phyloP scores from a whole-genome alignment of 2,329 filamentous ascomycete species.

The Magnaporthiopsis poae region DNA sequence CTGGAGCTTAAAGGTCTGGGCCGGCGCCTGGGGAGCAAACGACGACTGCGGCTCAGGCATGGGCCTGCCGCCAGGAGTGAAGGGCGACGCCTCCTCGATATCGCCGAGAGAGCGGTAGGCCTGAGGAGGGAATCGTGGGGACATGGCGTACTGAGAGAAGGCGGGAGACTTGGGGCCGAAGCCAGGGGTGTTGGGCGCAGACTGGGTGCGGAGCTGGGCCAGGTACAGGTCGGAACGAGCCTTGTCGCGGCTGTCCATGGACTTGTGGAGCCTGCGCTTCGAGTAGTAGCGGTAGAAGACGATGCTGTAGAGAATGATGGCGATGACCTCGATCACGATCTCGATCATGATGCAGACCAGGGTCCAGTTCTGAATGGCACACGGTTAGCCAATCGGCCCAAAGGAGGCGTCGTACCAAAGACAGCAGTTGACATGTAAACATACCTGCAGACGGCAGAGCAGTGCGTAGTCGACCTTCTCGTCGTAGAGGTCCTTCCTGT shows the following conservation, averaged over 20 bases:
- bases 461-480: conserved; percentile 80
- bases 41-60: conserved; percentile 55
- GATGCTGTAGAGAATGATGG: conserved; percentile 83
- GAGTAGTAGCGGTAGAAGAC: conserved; percentile 97
- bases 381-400: conserved; percentile 17
- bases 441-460: conserved; percentile 76
- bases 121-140: conserved; percentile 51
- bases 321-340: conserved; percentile 81
- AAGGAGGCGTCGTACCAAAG: neutral
- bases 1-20: conserved; percentile 62
- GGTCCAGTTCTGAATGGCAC: conserved; percentile 65
- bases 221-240: conserved; percentile 93
- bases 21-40: conserved; percentile 36
- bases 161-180: conserved; percentile 61
- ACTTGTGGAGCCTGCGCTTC: conserved; percentile 89
- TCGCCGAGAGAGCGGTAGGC: conserved; percentile 36
- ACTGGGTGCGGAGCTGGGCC: conserved; percentile 71
- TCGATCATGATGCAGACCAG: conserved; percentile 97
- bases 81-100: conserved; percentile 32
- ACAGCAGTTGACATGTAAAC: conserved; percentile 15
- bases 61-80: conserved; percentile 42
- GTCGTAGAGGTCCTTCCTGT: conserved; percentile 64
- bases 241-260: conserved; percentile 90
- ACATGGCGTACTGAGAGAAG: conserved; percentile 44
- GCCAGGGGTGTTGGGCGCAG: conserved; percentile 87